phyloP scores from a whole-genome alignment of 164 flowering plant genomes.

The Vitis vinifera region DNA sequence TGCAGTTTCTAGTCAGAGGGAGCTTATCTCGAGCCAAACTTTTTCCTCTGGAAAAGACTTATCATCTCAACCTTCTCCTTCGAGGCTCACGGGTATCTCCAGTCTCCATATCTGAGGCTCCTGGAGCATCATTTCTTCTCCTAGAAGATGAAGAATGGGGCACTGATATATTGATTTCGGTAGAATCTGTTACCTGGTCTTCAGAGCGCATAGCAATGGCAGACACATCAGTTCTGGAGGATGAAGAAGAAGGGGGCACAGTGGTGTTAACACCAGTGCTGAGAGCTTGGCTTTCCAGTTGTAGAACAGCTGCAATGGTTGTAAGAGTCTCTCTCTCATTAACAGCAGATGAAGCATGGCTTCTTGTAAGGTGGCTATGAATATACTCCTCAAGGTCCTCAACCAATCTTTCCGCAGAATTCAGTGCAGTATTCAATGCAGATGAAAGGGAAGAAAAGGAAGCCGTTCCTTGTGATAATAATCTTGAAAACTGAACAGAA shows the following conservation, averaged over 20 bases:
- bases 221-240: slow-evolving; percentile 10
- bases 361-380: slow-evolving; percentile 11
- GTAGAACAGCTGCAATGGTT: slow-evolving; percentile 19
- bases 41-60: not conserved
- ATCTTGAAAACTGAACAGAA: slow-evolving; percentile 23
- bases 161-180: not conserved
- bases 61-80: slow-evolving; percentile 33
- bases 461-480: slow-evolving; percentile 35
- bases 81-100: slow-evolving; percentile 22
- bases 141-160: slow-evolving; percentile 21
- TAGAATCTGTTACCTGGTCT: slow-evolving; percentile 5
- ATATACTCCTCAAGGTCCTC: slow-evolving; percentile 29
- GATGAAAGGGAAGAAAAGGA: slow-evolving; percentile 42
- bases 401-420: slow-evolving; percentile 37
- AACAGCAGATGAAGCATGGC: slow-evolving; percentile 5
- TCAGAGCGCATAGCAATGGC: slow-evolving; percentile 6
- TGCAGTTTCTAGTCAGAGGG: too few species aligned
- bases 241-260: slow-evolving; percentile 13
- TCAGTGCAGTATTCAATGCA: slow-evolving; percentile 25
- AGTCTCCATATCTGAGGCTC: slow-evolving; percentile 15
- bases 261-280: slow-evolving; percentile 10
- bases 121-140: slow-evolving; percentile 18
- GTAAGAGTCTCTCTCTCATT: slow-evolving; percentile 20
- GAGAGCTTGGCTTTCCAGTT: slow-evolving; percentile 14
- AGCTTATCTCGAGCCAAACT: not conserved